Base-by-base conservation (phyloP, 495 filamentous ascomycete species). In the Penicillium cinerascens region DNA sequence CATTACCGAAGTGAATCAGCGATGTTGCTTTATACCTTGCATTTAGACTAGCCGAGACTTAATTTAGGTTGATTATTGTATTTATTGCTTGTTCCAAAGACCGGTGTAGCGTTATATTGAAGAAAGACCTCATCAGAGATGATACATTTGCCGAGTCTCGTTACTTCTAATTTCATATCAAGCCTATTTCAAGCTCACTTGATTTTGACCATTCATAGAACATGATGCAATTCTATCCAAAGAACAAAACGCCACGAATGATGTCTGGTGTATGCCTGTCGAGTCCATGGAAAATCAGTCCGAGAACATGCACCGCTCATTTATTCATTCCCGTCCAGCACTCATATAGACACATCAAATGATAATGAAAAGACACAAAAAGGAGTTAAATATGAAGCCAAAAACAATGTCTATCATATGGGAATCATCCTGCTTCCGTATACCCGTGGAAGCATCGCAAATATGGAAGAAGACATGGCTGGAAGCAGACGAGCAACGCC, bases 251-350 rank as follows among this genome's bases (percentile, higher is more conserved):
- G 29, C 29, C 29, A 23, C 22, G 22, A 33, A 47, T 47, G 44
- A 47, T 46, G 27, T 47, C 29, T 47, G 44, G 29, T 47, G 44
- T 47, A 47, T 37, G 29, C 20, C 44, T 35, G 26, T 41, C 38
- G 20, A 41, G 38, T 17, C 18, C 38, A 41, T 21, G 10, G 20
- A 39, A 39, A 39, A 20, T 16, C 18, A 39, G 37, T 39, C 18
- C 37, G n/a, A 15, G 15, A 20, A 16, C 7, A 41, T 41, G 16
- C 38, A 18, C 20, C 16, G 51, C 38, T 49, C 44, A 48, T 54
- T 54, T 47, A 42, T 53, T 47, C 39, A 54, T 54, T 48, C 39
- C 51, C 45, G 37, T 43, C 51, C 43, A 53, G 36, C 22, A 54
- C 20, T 54, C 44, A 54, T 49, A 10, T 53, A 53, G 18, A 42